Evolutionary conservation across 208 protist species (phyloP).

Genomic region (Acanthamoeba sp.): DNA sequence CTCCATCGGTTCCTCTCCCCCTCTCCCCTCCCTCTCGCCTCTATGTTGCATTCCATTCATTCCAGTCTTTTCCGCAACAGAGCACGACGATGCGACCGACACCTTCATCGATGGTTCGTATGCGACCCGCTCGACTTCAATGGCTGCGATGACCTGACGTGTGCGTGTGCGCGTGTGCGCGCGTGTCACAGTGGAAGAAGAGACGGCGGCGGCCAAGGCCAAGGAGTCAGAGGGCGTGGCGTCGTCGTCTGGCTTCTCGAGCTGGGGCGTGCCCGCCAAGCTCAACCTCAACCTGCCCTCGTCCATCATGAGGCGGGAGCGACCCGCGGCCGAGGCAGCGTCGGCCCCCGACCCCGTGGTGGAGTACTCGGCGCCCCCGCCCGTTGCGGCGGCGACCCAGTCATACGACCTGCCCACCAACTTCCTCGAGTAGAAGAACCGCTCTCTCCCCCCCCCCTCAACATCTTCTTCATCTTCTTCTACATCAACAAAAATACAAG

Average conservation of each 20-base stretch:
- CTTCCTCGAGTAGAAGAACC: conserved; percentile 16
- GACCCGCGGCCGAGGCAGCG: background rate
- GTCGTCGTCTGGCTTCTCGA: background rate
- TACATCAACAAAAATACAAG: too few relatives aligned
- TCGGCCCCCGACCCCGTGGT: too few relatives aligned
- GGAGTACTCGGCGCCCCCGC: too few relatives aligned
- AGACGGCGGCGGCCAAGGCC: background rate
- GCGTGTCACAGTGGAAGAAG: background rate
- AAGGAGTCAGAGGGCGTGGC: background rate
- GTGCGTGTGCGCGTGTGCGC: background rate
- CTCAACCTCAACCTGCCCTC: background rate
- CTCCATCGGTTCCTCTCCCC: background rate
- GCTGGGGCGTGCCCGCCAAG: conserved; percentile 40
- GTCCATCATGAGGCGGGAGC: background rate
- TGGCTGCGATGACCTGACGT: too few relatives aligned
- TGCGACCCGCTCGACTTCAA: background rate
- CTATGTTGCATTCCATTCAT: too few relatives aligned
- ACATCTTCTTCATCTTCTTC: too few relatives aligned
- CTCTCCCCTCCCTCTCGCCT: too few relatives aligned
- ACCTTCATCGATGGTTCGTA: conserved; percentile 36
- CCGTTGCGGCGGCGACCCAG: background rate
- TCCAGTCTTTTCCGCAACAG: background rate
- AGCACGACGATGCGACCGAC: conserved; percentile 1
- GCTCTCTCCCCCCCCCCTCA: too few relatives aligned
- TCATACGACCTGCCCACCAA: background rate